Percentiles rank a stretch among this genome's conserved stretches.
phyloP scores from a whole-genome alignment of 768 basidiomycete genomes.

The Naganishia friedmannii region DNA sequence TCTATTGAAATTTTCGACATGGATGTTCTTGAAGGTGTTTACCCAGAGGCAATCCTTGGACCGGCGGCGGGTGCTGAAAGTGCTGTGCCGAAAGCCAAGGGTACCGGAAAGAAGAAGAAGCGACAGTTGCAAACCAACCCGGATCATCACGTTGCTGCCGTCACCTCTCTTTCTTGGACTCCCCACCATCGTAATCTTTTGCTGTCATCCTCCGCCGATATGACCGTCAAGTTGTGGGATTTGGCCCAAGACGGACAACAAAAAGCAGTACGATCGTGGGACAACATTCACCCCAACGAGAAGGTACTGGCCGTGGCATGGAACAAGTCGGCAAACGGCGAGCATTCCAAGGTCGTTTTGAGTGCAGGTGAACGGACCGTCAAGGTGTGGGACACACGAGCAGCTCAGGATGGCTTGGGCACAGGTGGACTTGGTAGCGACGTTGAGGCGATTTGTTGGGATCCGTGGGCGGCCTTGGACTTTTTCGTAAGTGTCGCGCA shows the following conservation, averaged over 20 bases:
- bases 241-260: constrained; percentile 63
- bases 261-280: constrained; percentile 77
- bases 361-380: constrained; percentile 94
- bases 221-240: constrained; percentile 97
- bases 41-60: constrained; percentile 86
- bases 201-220: constrained; percentile 87
- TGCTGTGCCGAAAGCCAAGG: constrained; percentile 52
- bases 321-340: constrained; percentile 62
- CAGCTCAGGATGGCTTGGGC: constrained; percentile 77
- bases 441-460: constrained; percentile 91
- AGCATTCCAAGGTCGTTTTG: constrained; percentile 79
- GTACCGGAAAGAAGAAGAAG: constrained; percentile 95
- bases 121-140: constrained; percentile 74
- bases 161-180: constrained; percentile 93
- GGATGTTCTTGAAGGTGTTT: constrained; percentile 88
- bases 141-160: constrained; percentile 85
- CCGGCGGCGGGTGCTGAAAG: constrained; percentile 58
- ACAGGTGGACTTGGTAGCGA: constrained; percentile 75
- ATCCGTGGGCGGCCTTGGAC: constrained; percentile 82
- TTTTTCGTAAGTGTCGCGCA: constrained; percentile 68
- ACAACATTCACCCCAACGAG: constrained; percentile 64
- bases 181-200: constrained; percentile 80
- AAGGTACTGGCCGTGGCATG: constrained; percentile 96
- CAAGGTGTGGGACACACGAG: constrained; percentile 85
- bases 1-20: constrained; percentile 99